Evolutionary conservation across 78 protist genomes (phyloP).

Genomic region (Dictyostelium discoideum): DNA sequence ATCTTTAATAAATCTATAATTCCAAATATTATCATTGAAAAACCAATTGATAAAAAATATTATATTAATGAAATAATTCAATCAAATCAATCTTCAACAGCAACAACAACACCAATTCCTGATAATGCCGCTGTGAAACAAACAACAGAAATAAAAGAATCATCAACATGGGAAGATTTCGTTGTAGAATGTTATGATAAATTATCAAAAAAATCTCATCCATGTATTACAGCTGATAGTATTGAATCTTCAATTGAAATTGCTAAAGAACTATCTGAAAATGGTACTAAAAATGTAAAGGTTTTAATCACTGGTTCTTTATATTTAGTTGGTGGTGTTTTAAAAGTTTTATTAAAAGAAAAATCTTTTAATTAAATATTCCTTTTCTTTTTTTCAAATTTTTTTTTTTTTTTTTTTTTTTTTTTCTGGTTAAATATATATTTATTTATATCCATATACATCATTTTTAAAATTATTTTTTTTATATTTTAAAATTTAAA

Average conservation of each 20-base stretch:
- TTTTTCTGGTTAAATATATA: neutral
- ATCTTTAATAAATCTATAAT: neutral
- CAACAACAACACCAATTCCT: neutral
- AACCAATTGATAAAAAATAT: neutral
- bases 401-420: neutral
- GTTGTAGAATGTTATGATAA: conserved; percentile 1
- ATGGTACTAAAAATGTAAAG: conserved; percentile 32
- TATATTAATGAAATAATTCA: neutral
- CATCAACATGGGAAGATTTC: conserved; percentile 28
- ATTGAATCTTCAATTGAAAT: neutral
- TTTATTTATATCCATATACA: too few species aligned
- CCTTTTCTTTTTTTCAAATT: neutral
- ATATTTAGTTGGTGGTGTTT: conserved; percentile 63
- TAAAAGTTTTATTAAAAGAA: neutral
- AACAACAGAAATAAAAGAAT: neutral
- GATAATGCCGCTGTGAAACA: neutral
- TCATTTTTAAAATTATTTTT: neutral
- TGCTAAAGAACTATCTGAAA: neutral
- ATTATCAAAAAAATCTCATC: conserved; percentile 1
- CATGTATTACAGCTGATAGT: neutral
- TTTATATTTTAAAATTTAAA: neutral
- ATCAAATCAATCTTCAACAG: neutral
- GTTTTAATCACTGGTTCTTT: conserved; percentile 80
- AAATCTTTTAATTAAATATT: conserved; percentile 1
- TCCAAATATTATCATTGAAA: neutral